A percentile compares a stretch with the other conserved stretches of the same genome.
These are phyloP conservation scores for Tillandsia leiboldiana DNA, from an alignment of 176 grass and related monocot species.

Conservation along the genomic window DNA sequence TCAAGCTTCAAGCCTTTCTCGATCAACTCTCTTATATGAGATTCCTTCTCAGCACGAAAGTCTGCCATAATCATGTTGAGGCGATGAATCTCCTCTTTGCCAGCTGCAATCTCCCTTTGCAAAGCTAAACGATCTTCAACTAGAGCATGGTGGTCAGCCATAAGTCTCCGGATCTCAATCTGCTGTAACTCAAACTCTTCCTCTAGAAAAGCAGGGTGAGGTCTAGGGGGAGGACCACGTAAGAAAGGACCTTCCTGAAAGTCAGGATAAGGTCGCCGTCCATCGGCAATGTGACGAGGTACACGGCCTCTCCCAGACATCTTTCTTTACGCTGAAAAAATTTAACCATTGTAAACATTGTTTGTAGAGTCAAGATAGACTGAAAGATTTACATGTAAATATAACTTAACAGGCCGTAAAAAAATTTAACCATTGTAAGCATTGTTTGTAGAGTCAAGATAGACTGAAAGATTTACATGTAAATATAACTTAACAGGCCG, in stretches of 20 bases:
- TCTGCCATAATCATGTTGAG: conserved; percentile 44
- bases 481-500: no score
- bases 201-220: conserved; percentile 33
- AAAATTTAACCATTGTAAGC: neutral
- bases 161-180: conserved; percentile 41
- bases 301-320: conserved; percentile 50
- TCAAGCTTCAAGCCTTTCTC: conserved; percentile 65
- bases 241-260: conserved; percentile 25
- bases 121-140: conserved; percentile 39
- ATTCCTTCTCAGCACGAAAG: conserved; percentile 50
- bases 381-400: no score
- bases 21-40: conserved; percentile 38
- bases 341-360: no score
- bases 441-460: no score
- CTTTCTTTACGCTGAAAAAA: neutral
- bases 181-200: conserved; percentile 44
- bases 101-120: conserved; percentile 29
- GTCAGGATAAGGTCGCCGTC: conserved; percentile 28
- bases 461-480: no score
- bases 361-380: no score
- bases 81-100: conserved; percentile 41
- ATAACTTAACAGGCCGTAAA: neutral
- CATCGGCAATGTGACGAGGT: conserved; percentile 29
- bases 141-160: conserved; percentile 38
- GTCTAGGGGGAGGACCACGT: conserved; percentile 25